Base-by-base conservation (phyloP, 148 eudicot genomes). In the Vaccinium corymbosum region DNA sequence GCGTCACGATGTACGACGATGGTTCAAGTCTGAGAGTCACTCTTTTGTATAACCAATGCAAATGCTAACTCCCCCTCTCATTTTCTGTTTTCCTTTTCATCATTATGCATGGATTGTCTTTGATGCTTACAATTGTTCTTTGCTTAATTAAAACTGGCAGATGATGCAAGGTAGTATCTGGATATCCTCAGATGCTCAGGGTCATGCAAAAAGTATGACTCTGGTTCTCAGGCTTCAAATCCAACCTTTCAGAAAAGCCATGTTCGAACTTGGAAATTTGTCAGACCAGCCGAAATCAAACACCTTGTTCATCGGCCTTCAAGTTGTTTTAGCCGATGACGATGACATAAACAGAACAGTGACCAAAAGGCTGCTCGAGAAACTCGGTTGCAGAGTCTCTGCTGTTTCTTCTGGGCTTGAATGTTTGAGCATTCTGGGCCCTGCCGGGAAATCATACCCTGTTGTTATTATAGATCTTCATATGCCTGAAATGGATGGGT, bases 91-190 rank as follows among this genome's bases (percentile, higher is more conserved):
- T 19, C 32, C 55, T 76, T 8, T 9, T 49, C 15, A 1, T 38
- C 48, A 46, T 46, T 3, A 42, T 75, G 17, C 13, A 1, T 38
- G 22, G 20, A 66, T 66, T 66, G 35, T 11, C 73, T 5, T 6
- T 68, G 73, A 27, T 27, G 73, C 27, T 64, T 22, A 22, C 32
- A 22, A 22, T 22, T 64, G 32, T 83, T 13, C 53, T 83, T 75
- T 76, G 71, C 49, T 19, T 17, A 76, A 38, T 46, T 74, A 11
- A 59, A 76, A 15, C 80, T 50, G 85, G 71, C 91, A 86, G 95
- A 93, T 93, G 93, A 90, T 94, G 95, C 98, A 92, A 84, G 97
- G 95, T 35, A 91, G 91, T 76, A 92, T 94, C 78, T 92, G 97
- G 97, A 86, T 92, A 84, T 88, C 94, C 57, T 84, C 84, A 8